Percentiles rank a stretch among this genome's conserved stretches.
Evolutionary conservation across 805 yeast species (phyloP).

Genomic region (Myxozyma geophila): DNA sequence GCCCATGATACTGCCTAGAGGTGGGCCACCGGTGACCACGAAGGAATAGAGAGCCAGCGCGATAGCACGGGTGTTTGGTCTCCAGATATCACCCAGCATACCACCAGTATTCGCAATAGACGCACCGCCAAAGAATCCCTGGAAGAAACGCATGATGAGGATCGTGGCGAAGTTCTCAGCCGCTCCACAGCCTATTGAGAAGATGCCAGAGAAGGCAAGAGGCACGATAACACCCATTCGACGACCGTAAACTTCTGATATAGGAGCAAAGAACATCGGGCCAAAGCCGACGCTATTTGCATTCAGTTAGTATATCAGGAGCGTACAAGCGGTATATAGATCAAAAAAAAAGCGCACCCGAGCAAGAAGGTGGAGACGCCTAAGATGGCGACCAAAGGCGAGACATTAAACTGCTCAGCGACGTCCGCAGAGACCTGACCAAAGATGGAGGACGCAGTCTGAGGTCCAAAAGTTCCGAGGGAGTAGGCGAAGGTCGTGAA

Average conservation of each 20-base stretch:
- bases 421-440: slow-evolving; percentile 25
- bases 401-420: slow-evolving; percentile 15
- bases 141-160: slow-evolving; percentile 59
- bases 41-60: slow-evolving; percentile 57
- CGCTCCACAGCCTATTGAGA: slow-evolving; percentile 58
- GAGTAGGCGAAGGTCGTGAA: slow-evolving; percentile 50
- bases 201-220: slow-evolving; percentile 47
- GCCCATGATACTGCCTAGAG: slow-evolving; percentile 55
- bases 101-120: slow-evolving; percentile 67
- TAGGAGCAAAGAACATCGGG: slow-evolving; percentile 67
- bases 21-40: slow-evolving; percentile 53
- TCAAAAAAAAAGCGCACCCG: slow-evolving; percentile 17
- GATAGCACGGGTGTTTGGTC: slow-evolving; percentile 56
- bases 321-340: neutral
- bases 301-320: neutral
- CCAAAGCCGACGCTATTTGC: slow-evolving; percentile 50
- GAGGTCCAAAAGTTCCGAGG: slow-evolving; percentile 51
- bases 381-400: slow-evolving; percentile 21
- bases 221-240: slow-evolving; percentile 53
- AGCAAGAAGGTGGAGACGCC: slow-evolving; percentile 28
- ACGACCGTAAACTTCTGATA: slow-evolving; percentile 50
- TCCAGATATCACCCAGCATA: slow-evolving; percentile 60
- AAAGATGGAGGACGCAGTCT: slow-evolving; percentile 55
- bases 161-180: slow-evolving; percentile 57
- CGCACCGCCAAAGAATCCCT: slow-evolving; percentile 64